Base-by-base conservation (phyloP, 2,329 filamentous ascomycete genomes). In the Penicillium sp. region DNA sequence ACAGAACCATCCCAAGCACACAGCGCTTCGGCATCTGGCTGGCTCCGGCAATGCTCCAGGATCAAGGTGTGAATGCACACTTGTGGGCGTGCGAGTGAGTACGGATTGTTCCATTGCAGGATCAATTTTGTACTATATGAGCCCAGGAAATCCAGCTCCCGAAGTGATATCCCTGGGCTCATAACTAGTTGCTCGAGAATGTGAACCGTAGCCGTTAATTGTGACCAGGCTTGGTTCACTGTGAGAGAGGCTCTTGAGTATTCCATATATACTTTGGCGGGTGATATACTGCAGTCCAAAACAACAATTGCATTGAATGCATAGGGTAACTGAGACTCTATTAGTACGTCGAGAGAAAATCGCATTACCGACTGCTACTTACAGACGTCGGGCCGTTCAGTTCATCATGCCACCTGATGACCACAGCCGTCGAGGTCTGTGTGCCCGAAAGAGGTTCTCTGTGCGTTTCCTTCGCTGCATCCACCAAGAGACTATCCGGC, bases 1-100 rank as follows among this genome's bases (percentile, higher is more conserved):
- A 59, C 34, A 10, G 16, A 45, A 15, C 54, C 59, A 47, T 63
- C 59, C 59, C 59, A 63, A n/a, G 59, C 54, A 38, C 50, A 56
- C n/a, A 63, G 46, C 4, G 60, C 59, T 46, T 60, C 29, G 6
- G 48, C 21, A 13, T 42, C 16, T 3, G 59, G 58, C 16, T 50
- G 41, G 15, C 39, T 29, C 9, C 31, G 29, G 15, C 40, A 57
- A 38, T 55, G 46, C 2, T 35, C 13, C 13, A 35, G 38, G 27
- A 57, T 48, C n/a, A 57, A 39, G 4, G 25, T 32, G 10, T 57
- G 55, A 25, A 47, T 47, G 34, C 46, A 47, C 6, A 47, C 15
- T n/a, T 23, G 16, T 18, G 46, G 46, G 29, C 46, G 32, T 37
- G 23, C 21, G 4, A 47, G 46, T 29, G 46, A 23, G 12, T 47